These are phyloP conservation scores for Ceratobasidium sp. DNA, from an alignment of 1,284 basidiomycete genomes.

Conservation along the genomic window DNA sequence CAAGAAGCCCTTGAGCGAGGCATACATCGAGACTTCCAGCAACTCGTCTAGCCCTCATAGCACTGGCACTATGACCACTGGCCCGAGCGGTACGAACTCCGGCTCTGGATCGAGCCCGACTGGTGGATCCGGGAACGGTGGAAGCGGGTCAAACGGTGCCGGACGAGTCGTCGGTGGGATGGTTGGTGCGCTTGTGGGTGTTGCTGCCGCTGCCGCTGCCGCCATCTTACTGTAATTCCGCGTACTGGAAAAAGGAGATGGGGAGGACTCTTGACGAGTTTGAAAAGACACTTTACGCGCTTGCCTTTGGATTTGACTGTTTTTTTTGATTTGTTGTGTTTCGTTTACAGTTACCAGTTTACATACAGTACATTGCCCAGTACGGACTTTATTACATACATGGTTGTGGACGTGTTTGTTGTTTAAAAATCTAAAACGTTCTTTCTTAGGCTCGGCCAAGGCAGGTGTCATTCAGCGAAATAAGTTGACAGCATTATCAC, in stretches of 20 bases:
- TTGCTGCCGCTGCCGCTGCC: conserved; percentile 24
- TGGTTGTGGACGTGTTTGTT: background rate
- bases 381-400: conserved; percentile 19
- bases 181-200: conserved; percentile 38
- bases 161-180: conserved; percentile 9
- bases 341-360: background rate
- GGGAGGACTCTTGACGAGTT: too few species aligned
- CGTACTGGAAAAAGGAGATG: too few species aligned
- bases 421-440: background rate
- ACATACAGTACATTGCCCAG: conserved; percentile 13
- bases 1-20: conserved; percentile 48
- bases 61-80: conserved; percentile 11
- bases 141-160: background rate
- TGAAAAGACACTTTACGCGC: background rate
- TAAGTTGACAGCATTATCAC: too few species aligned
- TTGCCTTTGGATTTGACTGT: background rate
- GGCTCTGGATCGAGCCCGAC: background rate
- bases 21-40: conserved; percentile 50
- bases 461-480: too few species aligned
- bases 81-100: background rate
- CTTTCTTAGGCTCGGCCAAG: too few species aligned
- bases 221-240: conserved; percentile 41
- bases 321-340: background rate
- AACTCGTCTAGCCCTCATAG: conserved; percentile 46
- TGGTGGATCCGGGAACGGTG: background rate